These are phyloP conservation scores for Talaromyces rugulosus DNA, from an alignment of 2,329 filamentous ascomycete species.

Conservation along the genomic window DNA sequence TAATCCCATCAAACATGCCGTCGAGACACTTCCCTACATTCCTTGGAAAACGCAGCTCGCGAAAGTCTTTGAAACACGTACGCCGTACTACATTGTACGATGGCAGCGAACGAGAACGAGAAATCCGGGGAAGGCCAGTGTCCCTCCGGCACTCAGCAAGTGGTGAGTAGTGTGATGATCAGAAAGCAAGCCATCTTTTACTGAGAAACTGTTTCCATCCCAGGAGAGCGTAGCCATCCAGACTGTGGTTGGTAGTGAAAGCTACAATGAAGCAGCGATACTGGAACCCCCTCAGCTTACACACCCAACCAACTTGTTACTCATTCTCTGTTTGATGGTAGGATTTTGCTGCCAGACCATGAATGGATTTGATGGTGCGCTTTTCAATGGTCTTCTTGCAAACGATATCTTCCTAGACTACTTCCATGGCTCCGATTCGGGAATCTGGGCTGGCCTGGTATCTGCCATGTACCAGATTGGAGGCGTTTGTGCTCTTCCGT, in stretches of 20 bases:
- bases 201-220: not conserved
- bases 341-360: conserved; percentile 48
- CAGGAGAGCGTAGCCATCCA: conserved; percentile 6
- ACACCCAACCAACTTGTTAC: conserved; percentile 1
- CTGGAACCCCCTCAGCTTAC: conserved; percentile 6
- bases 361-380: conserved; percentile 57
- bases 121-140: not conserved
- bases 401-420: conserved; percentile 44
- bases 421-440: conserved; percentile 39
- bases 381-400: conserved; percentile 50
- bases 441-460: conserved; percentile 42
- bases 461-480: conserved; percentile 22
- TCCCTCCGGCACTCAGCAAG: conserved; percentile 1
- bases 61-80: too few relatives aligned
- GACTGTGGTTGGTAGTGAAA: conserved; percentile 3
- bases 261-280: conserved; percentile 8
- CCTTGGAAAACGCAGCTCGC: too few relatives aligned
- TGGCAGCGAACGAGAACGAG: not conserved
- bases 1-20: too few relatives aligned
- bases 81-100: not conserved
- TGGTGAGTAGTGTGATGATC: not conserved
- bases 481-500: not conserved
- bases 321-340: conserved; percentile 4
- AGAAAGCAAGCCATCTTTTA: not conserved
- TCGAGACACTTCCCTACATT: too few relatives aligned